phyloP scores from a whole-genome alignment of 495 filamentous ascomycete species.

The Aspergillus funiculosus region DNA sequence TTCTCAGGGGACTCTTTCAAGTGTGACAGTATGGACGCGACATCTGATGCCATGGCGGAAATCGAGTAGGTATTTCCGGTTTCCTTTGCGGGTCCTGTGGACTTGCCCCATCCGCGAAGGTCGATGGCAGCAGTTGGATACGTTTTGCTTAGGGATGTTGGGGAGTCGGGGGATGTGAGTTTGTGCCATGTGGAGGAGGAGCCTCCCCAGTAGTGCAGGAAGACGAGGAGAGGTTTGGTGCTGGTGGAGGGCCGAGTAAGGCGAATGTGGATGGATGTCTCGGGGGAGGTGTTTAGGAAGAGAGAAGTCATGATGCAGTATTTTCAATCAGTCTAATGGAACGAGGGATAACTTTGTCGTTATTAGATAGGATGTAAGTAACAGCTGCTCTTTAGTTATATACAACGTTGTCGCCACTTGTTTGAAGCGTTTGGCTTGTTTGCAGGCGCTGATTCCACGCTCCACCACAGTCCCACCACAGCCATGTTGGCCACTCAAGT shows the following conservation, averaged over 20 bases:
- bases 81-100: constrained; percentile 23
- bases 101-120: constrained; percentile 39
- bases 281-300: no score
- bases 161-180: constrained; percentile 21
- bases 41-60: constrained; percentile 26
- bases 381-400: no score
- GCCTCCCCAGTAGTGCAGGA: constrained; percentile 44
- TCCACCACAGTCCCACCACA: no score
- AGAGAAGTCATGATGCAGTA: no score
- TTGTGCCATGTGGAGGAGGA: constrained; percentile 34
- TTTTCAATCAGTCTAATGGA: no score
- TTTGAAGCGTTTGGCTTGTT: no score
- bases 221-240: constrained; percentile 25
- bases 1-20: constrained; percentile 10
- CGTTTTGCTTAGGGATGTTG: constrained; percentile 9
- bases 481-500: no score
- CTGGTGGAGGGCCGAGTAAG: constrained; percentile 3
- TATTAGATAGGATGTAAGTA: no score
- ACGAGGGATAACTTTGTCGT: no score
- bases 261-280: constrained; percentile 10
- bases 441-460: no score
- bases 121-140: constrained; percentile 29
- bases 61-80: constrained; percentile 22
- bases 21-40: constrained; percentile 21
- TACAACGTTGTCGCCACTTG: no score